These are phyloP conservation scores for Podospora pseudoanserina DNA, from an alignment of 495 filamentous ascomycete species.

Conservation along the genomic window DNA sequence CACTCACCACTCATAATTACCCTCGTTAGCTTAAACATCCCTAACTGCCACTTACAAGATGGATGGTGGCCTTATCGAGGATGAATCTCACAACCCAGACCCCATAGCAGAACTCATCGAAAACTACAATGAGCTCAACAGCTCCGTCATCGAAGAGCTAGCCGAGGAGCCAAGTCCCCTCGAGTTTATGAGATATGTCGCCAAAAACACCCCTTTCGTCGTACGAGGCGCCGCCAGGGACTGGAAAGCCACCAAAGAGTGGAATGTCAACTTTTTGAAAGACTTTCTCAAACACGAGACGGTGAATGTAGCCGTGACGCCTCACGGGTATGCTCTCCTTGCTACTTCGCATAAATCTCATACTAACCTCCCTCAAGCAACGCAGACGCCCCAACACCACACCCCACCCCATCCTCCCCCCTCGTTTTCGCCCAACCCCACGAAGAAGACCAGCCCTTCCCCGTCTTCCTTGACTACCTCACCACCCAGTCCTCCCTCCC, in stretches of 20 bases:
- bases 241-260: constrained; percentile 58
- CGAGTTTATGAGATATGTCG: constrained; percentile 69
- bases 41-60: not conserved
- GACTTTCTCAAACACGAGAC: constrained; percentile 45
- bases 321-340: constrained; percentile 50
- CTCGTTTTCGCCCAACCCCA: constrained; percentile 55
- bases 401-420: constrained; percentile 26
- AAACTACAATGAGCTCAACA: constrained; percentile 67
- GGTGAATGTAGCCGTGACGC: constrained; percentile 70
- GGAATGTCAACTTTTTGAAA: constrained; percentile 56
- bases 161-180: constrained; percentile 61
- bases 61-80: not conserved
- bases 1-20: not conserved
- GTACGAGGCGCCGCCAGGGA: constrained; percentile 52
- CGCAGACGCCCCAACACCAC: constrained; percentile 55
- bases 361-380: constrained; percentile 40
- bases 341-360: not conserved
- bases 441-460: constrained; percentile 51
- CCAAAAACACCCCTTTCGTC: constrained; percentile 66
- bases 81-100: constrained; percentile 19
- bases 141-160: constrained; percentile 51
- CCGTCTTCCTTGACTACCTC: constrained; percentile 46
- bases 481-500: constrained; percentile 12
- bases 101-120: constrained; percentile 54
- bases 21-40: not conserved